phyloP scores from a whole-genome alignment of 352 stramenopile genomes.

The Phytophthora constricta region DNA sequence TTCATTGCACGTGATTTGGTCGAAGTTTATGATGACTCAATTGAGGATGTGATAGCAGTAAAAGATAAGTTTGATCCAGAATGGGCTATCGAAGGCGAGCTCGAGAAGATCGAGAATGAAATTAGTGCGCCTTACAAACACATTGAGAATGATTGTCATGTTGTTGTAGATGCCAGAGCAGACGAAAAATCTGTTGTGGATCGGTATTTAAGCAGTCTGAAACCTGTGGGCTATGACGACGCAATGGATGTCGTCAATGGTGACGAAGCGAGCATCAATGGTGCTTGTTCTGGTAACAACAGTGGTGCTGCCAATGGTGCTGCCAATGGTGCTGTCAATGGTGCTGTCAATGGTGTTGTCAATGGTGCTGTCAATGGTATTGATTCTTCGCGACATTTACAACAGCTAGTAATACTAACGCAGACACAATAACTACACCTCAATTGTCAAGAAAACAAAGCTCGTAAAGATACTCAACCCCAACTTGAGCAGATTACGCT shows the following conservation, averaged over 20 bases:
- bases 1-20: too few relatives aligned
- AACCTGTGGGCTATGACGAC: too few relatives aligned
- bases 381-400: too few relatives aligned
- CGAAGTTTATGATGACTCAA: not conserved
- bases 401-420: too few relatives aligned
- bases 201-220: too few relatives aligned
- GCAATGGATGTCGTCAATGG: not conserved
- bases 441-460: not conserved
- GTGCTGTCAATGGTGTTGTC: not conserved
- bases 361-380: too few relatives aligned
- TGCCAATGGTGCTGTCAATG: slow-evolving; percentile 3
- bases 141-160: not conserved
- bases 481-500: not conserved
- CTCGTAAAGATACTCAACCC: not conserved
- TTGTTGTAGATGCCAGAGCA: not conserved
- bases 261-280: too few relatives aligned
- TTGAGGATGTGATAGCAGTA: not conserved
- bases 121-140: not conserved
- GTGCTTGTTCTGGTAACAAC: too few relatives aligned
- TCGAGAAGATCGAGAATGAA: not conserved
- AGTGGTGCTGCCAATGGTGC: not conserved
- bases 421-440: too few relatives aligned
- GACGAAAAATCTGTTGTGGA: too few relatives aligned
- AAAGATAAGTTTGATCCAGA: not conserved
- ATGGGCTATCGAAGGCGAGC: not conserved